A percentile compares a stretch with the other conserved stretches of the same genome.
phyloP scores from a whole-genome alignment of 2,329 filamentous ascomycete species.

The Rugonectria rugulosa region DNA sequence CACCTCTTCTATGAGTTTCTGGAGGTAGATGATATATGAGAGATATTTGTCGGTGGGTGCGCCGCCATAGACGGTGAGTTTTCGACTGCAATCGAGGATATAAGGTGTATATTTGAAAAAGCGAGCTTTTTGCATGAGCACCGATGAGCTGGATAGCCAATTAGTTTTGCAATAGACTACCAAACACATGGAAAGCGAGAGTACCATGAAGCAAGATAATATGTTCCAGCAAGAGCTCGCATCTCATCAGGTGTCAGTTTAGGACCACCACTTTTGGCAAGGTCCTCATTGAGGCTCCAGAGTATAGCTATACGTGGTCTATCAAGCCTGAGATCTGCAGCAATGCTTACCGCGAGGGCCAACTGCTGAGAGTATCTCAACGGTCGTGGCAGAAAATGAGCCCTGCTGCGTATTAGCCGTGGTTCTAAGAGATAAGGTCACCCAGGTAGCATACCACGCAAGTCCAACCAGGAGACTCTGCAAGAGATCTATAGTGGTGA shows the following conservation, averaged over 20 bases:
- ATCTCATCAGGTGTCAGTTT: constrained; percentile 39
- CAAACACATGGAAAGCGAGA: background rate
- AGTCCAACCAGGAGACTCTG: constrained; percentile 42
- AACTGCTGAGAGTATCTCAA: constrained; percentile 42
- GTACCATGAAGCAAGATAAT: constrained; percentile 45
- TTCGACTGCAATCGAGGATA: constrained; percentile 38
- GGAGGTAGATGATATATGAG: constrained; percentile 40
- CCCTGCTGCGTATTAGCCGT: constrained; percentile 35
- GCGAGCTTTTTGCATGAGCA: constrained; percentile 43
- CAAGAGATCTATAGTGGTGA: constrained; percentile 40
- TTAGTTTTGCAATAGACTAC: background rate
- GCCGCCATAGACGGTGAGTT: constrained; percentile 19
- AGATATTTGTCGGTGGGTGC: constrained; percentile 39
- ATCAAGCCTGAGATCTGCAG: constrained; percentile 42
- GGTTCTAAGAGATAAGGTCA: background rate
- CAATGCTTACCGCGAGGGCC: constrained; percentile 41
- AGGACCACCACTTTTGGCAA: constrained; percentile 17
- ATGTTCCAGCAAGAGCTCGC: constrained; percentile 41
- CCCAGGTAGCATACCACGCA: constrained; percentile 39
- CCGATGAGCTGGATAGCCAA: constrained; percentile 27
- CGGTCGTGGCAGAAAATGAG: constrained; percentile 41
- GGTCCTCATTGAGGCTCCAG: constrained; percentile 39
- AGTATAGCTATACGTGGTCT: constrained; percentile 36
- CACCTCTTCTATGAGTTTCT: constrained; percentile 41
- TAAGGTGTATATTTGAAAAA: constrained; percentile 38